phyloP scores from a whole-genome alignment of 768 basidiomycete genomes.

The Fomitopsis serialis region DNA sequence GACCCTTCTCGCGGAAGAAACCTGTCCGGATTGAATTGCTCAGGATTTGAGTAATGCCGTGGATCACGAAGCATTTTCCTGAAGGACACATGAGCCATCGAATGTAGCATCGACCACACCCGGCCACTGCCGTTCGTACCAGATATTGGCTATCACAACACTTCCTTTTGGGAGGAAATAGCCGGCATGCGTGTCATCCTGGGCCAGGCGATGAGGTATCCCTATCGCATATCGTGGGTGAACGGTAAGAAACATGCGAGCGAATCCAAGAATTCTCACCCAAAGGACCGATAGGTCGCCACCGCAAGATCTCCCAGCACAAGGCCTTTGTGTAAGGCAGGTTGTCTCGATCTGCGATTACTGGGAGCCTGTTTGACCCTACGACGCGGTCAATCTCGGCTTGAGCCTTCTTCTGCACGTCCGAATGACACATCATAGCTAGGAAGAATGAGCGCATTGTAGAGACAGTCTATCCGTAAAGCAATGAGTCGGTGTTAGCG shows the following conservation, averaged over 20 bases:
- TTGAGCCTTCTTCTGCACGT: conserved; percentile 33
- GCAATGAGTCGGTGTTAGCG: background rate
- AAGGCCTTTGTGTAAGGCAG: conserved; percentile 22
- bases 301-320: conserved; percentile 27
- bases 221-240: conserved; percentile 4
- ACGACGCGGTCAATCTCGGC: conserved; percentile 30
- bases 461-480: conserved; percentile 24
- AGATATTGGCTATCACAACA: conserved; percentile 19
- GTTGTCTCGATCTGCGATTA: conserved; percentile 18
- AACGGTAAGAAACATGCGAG: background rate
- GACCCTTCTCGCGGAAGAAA: conserved; percentile 10
- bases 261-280: conserved; percentile 13
- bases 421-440: conserved; percentile 33
- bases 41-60: conserved; percentile 16
- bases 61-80: conserved; percentile 25
- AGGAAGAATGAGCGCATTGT: conserved; percentile 25
- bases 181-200: conserved; percentile 24
- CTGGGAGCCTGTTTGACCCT: conserved; percentile 39
- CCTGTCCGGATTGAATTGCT: conserved; percentile 23
- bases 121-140: too few relatives aligned
- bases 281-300: conserved; percentile 30
- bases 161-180: conserved; percentile 26
- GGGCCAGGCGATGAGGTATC: conserved; percentile 15
- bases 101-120: background rate
- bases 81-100: background rate